Percentiles rank a stretch among this genome's conserved stretches.
phyloP scores from a whole-genome alignment of 2,329 filamentous ascomycete genomes.

The Sporothrix phasma region DNA sequence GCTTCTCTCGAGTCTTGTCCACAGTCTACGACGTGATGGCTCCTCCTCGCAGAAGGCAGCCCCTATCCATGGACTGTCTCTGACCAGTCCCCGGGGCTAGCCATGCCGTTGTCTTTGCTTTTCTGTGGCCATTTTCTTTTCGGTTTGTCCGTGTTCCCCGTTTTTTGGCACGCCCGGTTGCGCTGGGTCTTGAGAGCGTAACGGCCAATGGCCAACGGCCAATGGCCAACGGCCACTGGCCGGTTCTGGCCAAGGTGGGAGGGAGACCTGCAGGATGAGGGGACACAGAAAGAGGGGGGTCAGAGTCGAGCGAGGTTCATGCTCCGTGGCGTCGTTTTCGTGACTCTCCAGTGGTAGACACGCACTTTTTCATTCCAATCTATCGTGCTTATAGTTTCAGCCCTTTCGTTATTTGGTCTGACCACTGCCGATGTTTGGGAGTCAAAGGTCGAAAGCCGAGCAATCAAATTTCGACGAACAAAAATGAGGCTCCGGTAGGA shows the following conservation, averaged over 20 bases:
- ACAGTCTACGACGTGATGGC: background rate
- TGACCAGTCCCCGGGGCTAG: background rate
- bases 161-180: background rate
- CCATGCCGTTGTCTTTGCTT: background rate
- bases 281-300: conserved; percentile 6
- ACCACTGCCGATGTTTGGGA: background rate
- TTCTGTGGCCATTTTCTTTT: background rate
- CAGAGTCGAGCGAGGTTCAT: background rate
- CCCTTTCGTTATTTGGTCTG: conserved; percentile 1
- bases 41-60: background rate
- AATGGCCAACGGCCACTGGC: background rate
- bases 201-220: background rate
- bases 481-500: background rate
- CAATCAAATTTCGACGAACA: background rate
- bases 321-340: background rate
- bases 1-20: too few species aligned
- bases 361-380: background rate
- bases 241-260: background rate
- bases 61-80: background rate
- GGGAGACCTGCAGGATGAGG: conserved; percentile 4
- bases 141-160: too few species aligned
- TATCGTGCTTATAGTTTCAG: conserved; percentile 6
- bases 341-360: too few species aligned
- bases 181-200: background rate
- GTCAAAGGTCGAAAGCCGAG: background rate